These are phyloP conservation scores for Allomyces macrogynus DNA, from an alignment of 192 early-diverging fungal genomes.

Conservation along the genomic window DNA sequence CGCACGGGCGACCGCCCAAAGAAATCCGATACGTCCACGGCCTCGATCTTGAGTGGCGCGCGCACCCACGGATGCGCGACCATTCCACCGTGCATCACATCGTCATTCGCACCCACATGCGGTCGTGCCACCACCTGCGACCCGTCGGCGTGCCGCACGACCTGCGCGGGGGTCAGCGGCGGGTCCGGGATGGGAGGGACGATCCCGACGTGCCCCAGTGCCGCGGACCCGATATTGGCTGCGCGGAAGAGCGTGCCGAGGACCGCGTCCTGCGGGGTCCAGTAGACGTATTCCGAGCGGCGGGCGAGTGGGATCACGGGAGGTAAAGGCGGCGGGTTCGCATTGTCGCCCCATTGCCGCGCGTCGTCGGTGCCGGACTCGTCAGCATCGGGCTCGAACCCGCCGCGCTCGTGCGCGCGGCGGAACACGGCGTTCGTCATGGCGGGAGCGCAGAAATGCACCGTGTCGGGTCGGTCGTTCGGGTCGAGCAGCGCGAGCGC, in stretches of 20 bases:
- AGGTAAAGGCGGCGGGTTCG: neutral
- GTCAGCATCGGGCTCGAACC: too few relatives aligned
- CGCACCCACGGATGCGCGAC: too few relatives aligned
- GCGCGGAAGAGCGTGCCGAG: neutral
- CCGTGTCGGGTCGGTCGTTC: neutral
- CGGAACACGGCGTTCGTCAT: neutral
- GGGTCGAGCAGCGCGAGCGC: neutral
- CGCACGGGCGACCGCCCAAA: neutral
- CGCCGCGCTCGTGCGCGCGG: too few relatives aligned
- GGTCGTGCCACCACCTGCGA: too few relatives aligned
- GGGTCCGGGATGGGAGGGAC: neutral
- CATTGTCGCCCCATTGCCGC: neutral
- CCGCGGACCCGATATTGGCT: neutral
- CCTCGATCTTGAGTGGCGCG: neutral
- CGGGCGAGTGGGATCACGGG: neutral
- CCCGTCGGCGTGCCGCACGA: too few relatives aligned
- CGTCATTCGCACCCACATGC: too few relatives aligned
- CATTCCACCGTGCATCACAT: too few relatives aligned
- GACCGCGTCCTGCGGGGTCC: neutral
- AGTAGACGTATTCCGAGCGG: neutral
- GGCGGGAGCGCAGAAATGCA: neutral
- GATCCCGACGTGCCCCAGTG: neutral
- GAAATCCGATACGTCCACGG: neutral
- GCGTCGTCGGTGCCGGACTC: neutral
- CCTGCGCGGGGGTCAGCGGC: too few relatives aligned